Percentiles rank a stretch among this genome's conserved stretches.
These are phyloP conservation scores for Botrytis paeoniae DNA, from an alignment of 2,329 filamentous ascomycete genomes.

Conservation along the genomic window DNA sequence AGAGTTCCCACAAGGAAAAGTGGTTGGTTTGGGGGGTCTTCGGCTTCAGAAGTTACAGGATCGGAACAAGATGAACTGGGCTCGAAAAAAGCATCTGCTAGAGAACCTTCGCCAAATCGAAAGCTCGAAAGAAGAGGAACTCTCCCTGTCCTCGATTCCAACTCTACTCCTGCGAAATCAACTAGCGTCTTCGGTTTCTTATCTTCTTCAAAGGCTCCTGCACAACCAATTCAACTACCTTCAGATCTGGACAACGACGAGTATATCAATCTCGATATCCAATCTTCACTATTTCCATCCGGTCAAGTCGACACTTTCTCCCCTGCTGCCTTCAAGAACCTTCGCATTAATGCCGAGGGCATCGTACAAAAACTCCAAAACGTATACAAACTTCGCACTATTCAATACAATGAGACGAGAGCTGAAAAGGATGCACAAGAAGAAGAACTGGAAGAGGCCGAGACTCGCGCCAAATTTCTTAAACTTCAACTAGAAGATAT, in stretches of 20 bases:
- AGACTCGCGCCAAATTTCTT: slow-evolving; percentile 51
- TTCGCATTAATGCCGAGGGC: slow-evolving; percentile 56
- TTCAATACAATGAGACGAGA: slow-evolving; percentile 49
- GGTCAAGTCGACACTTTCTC: slow-evolving; percentile 53
- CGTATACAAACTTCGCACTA: slow-evolving; percentile 54
- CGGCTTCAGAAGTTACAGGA: slow-evolving; percentile 30
- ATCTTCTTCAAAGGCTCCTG: slow-evolving; percentile 30
- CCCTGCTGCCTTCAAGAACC: slow-evolving; percentile 57
- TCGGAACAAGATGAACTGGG: slow-evolving; percentile 18
- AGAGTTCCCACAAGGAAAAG: slow-evolving; percentile 31
- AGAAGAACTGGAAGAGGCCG: slow-evolving; percentile 56
- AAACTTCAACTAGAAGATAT: slow-evolving; percentile 60
- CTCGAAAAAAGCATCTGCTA: slow-evolving; percentile 18
- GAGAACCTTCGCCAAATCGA: slow-evolving; percentile 25
- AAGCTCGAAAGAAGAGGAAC: slow-evolving; percentile 29
- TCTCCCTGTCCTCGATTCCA: slow-evolving; percentile 21
- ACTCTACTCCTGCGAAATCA: slow-evolving; percentile 20
- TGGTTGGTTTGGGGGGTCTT: slow-evolving; percentile 35
- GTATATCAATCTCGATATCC: slow-evolving; percentile 54
- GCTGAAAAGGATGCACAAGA: slow-evolving; percentile 52
- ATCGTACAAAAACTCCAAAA: slow-evolving; percentile 55
- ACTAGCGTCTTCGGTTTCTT: slow-evolving; percentile 32
- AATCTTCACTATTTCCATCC: slow-evolving; percentile 51
- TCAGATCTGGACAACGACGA: slow-evolving; percentile 46
- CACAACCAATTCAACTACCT: slow-evolving; percentile 30